Conservation (phyloP, 768 basidiomycete genomes). For the Leucosporidium scottii region DNA sequence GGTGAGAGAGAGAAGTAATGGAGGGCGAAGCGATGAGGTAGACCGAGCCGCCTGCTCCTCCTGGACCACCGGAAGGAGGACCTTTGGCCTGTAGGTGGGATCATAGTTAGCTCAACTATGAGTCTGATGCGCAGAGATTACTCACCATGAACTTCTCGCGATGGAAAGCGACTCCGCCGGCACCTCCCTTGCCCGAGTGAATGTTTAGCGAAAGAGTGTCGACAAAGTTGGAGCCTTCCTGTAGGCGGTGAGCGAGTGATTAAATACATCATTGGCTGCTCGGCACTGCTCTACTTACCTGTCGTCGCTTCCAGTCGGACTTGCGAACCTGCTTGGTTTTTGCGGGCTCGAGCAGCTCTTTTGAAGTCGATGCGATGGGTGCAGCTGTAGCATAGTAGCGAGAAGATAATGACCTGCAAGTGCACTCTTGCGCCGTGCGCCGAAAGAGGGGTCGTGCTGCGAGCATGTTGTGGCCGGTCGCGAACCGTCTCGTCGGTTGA, state of each 20-base stretch:
- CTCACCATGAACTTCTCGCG: slow-evolving; percentile 71
- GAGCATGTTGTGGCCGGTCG: too few relatives aligned
- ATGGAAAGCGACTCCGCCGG: slow-evolving; percentile 88
- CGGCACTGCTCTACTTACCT: neutral
- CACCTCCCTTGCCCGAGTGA: slow-evolving; percentile 69
- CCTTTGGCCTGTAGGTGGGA: slow-evolving; percentile 9
- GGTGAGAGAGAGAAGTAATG: slow-evolving; percentile 67
- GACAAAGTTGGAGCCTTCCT: slow-evolving; percentile 27
- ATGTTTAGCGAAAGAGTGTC: slow-evolving; percentile 23
- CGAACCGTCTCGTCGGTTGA: too few relatives aligned
- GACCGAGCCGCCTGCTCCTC: slow-evolving; percentile 80
- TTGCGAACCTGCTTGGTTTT: slow-evolving; percentile 14
- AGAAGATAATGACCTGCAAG: neutral
- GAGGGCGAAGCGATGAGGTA: slow-evolving; percentile 72
- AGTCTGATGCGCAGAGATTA: neutral
- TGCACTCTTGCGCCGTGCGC: too few relatives aligned
- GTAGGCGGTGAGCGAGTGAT: neutral
- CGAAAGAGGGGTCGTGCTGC: too few relatives aligned
- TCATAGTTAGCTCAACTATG: neutral
- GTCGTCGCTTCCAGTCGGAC: slow-evolving; percentile 32
- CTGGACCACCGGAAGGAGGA: slow-evolving; percentile 88
- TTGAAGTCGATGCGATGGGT: neutral
- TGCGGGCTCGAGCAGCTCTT: too few relatives aligned
- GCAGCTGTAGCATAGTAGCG: neutral
- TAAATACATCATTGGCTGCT: neutral